Conservation (phyloP, 371 early-diverging fungal genomes). For the Apophysomyces ossiformis region DNA sequence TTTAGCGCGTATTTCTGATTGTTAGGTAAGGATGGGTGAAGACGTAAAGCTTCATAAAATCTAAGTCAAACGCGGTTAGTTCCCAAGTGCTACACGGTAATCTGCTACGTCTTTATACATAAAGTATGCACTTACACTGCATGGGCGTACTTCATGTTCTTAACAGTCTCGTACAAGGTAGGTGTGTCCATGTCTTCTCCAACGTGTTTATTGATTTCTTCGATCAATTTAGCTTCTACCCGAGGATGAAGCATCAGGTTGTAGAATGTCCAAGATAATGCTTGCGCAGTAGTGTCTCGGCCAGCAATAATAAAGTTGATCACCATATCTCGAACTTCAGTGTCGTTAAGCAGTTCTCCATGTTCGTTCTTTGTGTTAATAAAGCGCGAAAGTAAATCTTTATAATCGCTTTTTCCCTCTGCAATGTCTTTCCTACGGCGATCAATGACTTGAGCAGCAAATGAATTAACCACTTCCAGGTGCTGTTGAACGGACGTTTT, state of each 20-base stretch:
- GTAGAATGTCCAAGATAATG: constrained; percentile 75
- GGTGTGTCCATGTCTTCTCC: constrained; percentile 27
- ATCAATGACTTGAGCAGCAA: constrained; percentile 51
- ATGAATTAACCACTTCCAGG: constrained; percentile 49
- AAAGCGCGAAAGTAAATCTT: constrained; percentile 66
- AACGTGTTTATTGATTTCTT: constrained; percentile 56
- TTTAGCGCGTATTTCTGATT: constrained; percentile 67
- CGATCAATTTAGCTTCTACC: constrained; percentile 57
- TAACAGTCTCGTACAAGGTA: constrained; percentile 46
- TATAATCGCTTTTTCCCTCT: constrained; percentile 38
- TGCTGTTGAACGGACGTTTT: constrained; percentile 44
- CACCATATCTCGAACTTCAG: constrained; percentile 66
- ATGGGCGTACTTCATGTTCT: constrained; percentile 61
- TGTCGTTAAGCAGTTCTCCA: constrained; percentile 52
- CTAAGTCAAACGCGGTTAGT: not conserved
- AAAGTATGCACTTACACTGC: constrained; percentile 46
- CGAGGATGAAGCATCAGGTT: constrained; percentile 56
- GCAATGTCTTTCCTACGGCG: constrained; percentile 45
- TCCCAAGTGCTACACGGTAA: not conserved
- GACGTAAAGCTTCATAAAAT: constrained; percentile 69
- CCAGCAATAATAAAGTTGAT: constrained; percentile 74
- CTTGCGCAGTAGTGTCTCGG: constrained; percentile 76
- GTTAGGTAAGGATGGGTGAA: constrained; percentile 74
- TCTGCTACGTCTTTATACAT: too few species aligned
- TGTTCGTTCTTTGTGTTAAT: constrained; percentile 61